Evolutionary conservation across 805 yeast species (phyloP).

Genomic region (Candida andamanensis): DNA sequence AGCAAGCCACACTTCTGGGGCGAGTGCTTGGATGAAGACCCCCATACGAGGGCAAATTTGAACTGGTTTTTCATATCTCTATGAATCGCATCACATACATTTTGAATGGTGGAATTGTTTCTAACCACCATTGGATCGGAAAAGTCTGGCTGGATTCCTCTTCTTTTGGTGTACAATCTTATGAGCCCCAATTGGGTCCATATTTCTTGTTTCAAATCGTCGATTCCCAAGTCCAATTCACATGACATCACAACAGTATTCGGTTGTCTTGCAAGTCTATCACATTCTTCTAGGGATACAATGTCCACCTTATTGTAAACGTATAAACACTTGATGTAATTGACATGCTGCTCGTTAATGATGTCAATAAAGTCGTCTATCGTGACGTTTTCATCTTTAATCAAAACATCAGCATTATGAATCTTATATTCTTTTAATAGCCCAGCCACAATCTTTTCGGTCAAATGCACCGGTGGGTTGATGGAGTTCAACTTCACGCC

Average conservation of each 20-base stretch:
- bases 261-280: slow-evolving; percentile 86
- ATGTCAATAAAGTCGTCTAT: slow-evolving; percentile 90
- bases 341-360: slow-evolving; percentile 80
- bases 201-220: slow-evolving; percentile 85
- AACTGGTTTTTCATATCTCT: slow-evolving; percentile 88
- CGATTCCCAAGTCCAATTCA: slow-evolving; percentile 78
- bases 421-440: slow-evolving; percentile 82
- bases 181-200: slow-evolving; percentile 83
- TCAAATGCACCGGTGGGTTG: slow-evolving; percentile 75
- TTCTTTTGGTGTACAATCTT: slow-evolving; percentile 81
- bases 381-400: slow-evolving; percentile 84
- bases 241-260: slow-evolving; percentile 93
- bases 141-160: slow-evolving; percentile 79
- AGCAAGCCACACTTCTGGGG: slow-evolving; percentile 94
- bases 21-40: slow-evolving; percentile 87
- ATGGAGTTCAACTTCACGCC: slow-evolving; percentile 83
- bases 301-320: slow-evolving; percentile 95
- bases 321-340: slow-evolving; percentile 86
- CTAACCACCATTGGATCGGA: slow-evolving; percentile 90
- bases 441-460: slow-evolving; percentile 72
- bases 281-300: slow-evolving; percentile 90
- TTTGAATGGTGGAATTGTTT: slow-evolving; percentile 69
- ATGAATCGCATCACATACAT: slow-evolving; percentile 87
- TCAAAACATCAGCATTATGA: slow-evolving; percentile 88
- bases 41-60: slow-evolving; percentile 96